These are phyloP conservation scores for Elaeis oleifera DNA, from an alignment of 202 grass and related monocot species.

Conservation along the genomic window DNA sequence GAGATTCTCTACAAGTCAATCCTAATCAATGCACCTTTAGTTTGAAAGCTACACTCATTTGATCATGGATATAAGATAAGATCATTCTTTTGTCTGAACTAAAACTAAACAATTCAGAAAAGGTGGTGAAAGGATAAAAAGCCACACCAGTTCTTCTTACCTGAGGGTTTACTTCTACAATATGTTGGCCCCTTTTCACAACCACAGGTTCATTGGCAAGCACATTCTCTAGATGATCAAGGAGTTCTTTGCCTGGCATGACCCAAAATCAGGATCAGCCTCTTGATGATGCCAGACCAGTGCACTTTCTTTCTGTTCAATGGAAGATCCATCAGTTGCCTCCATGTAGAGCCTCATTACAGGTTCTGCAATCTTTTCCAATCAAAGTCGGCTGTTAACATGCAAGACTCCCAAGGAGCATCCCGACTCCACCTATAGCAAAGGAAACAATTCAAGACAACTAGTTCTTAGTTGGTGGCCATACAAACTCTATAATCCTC, in stretches of 20 bases:
- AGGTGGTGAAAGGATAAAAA: no score
- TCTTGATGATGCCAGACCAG: slow-evolving; percentile 89
- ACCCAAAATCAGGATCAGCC: slow-evolving; percentile 91
- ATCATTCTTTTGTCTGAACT: no score
- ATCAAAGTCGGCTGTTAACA: slow-evolving; percentile 47
- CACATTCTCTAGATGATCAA: slow-evolving; percentile 87
- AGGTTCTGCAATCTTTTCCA: slow-evolving; percentile 75
- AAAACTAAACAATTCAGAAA: no score
- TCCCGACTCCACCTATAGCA: slow-evolving; percentile 67
- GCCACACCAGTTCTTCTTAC: slow-evolving; percentile 16
- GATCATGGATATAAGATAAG: background rate
- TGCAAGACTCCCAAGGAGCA: slow-evolving; percentile 51
- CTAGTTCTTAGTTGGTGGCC: no score
- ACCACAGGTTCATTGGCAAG: slow-evolving; percentile 84
- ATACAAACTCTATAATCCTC: no score
- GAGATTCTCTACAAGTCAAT: slow-evolving; percentile 36
- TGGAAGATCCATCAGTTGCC: slow-evolving; percentile 66
- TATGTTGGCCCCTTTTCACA: slow-evolving; percentile 88
- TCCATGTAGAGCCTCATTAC: slow-evolving; percentile 86
- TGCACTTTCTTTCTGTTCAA: slow-evolving; percentile 77
- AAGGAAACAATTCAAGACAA: background rate
- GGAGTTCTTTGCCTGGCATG: slow-evolving; percentile 82
- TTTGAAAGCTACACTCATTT: slow-evolving; percentile 27
- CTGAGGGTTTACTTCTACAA: slow-evolving; percentile 93
- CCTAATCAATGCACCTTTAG: slow-evolving; percentile 47